phyloP scores from a whole-genome alignment of 139 green algal species.

The Eudorina sp. region DNA sequence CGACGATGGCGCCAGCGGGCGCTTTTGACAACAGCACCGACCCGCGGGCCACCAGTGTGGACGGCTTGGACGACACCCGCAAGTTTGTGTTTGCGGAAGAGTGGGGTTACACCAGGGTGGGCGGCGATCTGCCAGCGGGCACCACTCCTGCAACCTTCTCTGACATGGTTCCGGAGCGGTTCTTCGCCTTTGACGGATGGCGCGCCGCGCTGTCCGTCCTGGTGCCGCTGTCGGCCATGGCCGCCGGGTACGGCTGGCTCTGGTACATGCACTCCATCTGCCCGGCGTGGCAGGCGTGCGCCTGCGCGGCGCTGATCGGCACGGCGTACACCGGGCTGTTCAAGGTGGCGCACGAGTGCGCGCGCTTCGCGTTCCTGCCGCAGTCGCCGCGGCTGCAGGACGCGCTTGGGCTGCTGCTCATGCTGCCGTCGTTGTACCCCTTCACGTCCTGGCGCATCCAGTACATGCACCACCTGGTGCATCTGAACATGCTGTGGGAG shows the following conservation, averaged over 20 bases:
- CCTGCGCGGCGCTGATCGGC: constrained; percentile 57
- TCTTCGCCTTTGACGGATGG: background rate
- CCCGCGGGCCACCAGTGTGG: background rate
- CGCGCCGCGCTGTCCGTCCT: constrained; percentile 9
- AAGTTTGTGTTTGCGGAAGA: constrained; percentile 52
- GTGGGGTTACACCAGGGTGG: constrained; percentile 58
- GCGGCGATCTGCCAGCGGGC: constrained; percentile 47
- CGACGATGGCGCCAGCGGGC: background rate
- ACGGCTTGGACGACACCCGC: constrained; percentile 36
- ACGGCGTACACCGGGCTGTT: constrained; percentile 74
- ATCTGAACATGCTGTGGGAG: constrained; percentile 56
- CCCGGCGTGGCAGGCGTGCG: constrained; percentile 61
- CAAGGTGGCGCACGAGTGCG: constrained; percentile 64
- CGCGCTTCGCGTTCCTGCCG: constrained; percentile 54
- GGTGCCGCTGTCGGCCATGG: constrained; percentile 56
- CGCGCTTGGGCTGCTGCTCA: constrained; percentile 58
- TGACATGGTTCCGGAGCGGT: constrained; percentile 11
- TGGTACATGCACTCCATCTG: constrained; percentile 66
- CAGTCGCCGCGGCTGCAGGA: constrained; percentile 42
- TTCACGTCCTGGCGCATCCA: constrained; percentile 52
- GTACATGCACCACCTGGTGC: constrained; percentile 44
- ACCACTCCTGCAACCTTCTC: background rate
- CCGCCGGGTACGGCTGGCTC: constrained; percentile 60
- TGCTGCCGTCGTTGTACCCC: constrained; percentile 65
- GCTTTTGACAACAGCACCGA: too few relatives aligned